phyloP scores from a whole-genome alignment of 441 rosid species.

The Syzygium malaccense region DNA sequence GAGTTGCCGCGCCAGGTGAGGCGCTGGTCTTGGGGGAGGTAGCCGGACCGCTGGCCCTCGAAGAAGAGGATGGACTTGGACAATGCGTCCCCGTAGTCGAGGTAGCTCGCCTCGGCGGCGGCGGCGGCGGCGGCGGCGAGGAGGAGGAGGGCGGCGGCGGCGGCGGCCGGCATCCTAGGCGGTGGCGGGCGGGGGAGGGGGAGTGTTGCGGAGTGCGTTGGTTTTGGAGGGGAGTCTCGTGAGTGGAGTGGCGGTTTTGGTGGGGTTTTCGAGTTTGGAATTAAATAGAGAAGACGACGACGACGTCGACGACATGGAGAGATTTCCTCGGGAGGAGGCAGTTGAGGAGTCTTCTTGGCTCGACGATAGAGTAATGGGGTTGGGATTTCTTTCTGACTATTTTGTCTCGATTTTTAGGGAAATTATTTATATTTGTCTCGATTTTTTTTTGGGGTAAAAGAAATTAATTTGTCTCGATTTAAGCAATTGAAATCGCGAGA shows the following conservation, averaged over 20 bases:
- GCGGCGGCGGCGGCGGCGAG: not conserved
- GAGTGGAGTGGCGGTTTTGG: not conserved
- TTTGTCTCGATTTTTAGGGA: not conserved
- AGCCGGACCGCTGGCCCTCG: not conserved
- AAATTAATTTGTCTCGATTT: not conserved
- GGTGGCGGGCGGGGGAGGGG: not conserved
- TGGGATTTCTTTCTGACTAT: not conserved
- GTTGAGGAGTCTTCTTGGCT: not conserved
- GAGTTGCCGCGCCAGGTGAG: slow-evolving; percentile 62
- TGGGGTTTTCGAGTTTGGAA: not conserved
- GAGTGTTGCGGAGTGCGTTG: not conserved
- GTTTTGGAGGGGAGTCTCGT: not conserved
- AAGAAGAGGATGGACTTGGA: not conserved
- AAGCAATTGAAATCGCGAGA: not conserved
- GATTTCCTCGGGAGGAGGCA: not conserved
- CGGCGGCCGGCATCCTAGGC: not conserved
- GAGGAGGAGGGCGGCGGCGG: not conserved
- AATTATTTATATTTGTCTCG: not conserved
- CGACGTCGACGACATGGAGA: not conserved
- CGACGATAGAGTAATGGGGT: not conserved
- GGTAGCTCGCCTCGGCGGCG: not conserved
- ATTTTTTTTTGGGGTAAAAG: not conserved
- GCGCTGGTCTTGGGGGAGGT: slow-evolving; percentile 63
- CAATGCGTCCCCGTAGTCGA: not conserved
- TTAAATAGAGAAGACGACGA: not conserved